Evolutionary conservation across 345 rosid species (phyloP).

Genomic region (Rhodamnia argentea): DNA sequence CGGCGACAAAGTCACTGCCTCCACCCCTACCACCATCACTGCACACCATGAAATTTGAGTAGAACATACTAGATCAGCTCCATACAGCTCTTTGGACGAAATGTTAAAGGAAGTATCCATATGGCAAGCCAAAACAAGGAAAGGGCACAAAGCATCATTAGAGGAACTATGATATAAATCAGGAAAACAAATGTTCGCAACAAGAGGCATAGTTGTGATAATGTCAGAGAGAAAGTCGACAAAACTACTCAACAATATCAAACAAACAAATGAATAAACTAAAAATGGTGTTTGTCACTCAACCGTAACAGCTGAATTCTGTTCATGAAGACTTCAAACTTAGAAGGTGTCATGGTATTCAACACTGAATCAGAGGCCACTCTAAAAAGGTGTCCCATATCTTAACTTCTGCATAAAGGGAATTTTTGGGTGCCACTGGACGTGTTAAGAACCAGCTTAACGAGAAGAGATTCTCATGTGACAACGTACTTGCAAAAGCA

Average conservation of each 20-base stretch:
- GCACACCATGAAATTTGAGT: conserved; percentile 4
- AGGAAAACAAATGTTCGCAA: background rate
- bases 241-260: background rate
- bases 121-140: background rate
- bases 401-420: background rate
- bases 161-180: background rate
- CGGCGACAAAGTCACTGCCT: conserved; percentile 66
- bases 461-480: background rate
- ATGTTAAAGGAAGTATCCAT: background rate
- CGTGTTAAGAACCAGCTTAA: background rate
- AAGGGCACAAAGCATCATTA: background rate
- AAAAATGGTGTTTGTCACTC: background rate
- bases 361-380: background rate
- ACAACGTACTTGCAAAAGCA: background rate
- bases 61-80: background rate
- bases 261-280: background rate
- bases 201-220: background rate
- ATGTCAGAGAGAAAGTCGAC: background rate
- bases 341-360: background rate
- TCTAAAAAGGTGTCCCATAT: background rate
- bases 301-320: background rate
- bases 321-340: background rate
- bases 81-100: background rate
- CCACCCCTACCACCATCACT: conserved; percentile 52
- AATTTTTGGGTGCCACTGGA: background rate